Conservation (phyloP, 2,329 filamentous ascomycete species). For the Fusarium sublunatum region DNA sequence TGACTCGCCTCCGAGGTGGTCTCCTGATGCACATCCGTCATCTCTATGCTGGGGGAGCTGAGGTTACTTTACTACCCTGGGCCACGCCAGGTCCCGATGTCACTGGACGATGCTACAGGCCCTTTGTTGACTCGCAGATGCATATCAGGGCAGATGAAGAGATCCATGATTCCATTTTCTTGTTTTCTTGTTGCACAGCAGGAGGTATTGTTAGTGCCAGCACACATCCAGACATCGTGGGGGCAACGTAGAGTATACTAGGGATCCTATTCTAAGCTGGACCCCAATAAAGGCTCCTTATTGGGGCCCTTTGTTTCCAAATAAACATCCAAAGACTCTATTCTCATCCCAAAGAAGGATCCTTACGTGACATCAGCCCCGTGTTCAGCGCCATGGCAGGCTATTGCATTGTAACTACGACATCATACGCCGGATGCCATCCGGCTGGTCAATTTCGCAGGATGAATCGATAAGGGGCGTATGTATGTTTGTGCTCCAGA, state of each 20-base stretch:
- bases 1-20: neutral
- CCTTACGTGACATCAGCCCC: constrained; percentile 14
- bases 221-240: constrained; percentile 28
- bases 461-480: constrained; percentile 13
- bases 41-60: constrained; percentile 9
- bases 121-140: neutral
- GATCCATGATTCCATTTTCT: constrained; percentile 20
- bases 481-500: constrained; percentile 29
- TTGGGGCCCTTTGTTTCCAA: constrained; percentile 18
- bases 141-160: constrained; percentile 5
- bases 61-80: constrained; percentile 5
- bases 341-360: neutral
- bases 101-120: constrained; percentile 17
- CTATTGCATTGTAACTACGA: constrained; percentile 13
- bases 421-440: constrained; percentile 14
- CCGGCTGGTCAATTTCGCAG: neutral
- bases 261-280: constrained; percentile 33
- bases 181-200: constrained; percentile 41
- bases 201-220: constrained; percentile 38
- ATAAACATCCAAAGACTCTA: constrained; percentile 13
- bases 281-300: constrained; percentile 9
- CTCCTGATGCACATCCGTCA: constrained; percentile 17
- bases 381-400: constrained; percentile 15
- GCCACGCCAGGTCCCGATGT: constrained; percentile 28
- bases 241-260: constrained; percentile 29